These are phyloP conservation scores for Lactarius hatsudake DNA, from an alignment of 768 basidiomycete species.

Conservation along the genomic window DNA sequence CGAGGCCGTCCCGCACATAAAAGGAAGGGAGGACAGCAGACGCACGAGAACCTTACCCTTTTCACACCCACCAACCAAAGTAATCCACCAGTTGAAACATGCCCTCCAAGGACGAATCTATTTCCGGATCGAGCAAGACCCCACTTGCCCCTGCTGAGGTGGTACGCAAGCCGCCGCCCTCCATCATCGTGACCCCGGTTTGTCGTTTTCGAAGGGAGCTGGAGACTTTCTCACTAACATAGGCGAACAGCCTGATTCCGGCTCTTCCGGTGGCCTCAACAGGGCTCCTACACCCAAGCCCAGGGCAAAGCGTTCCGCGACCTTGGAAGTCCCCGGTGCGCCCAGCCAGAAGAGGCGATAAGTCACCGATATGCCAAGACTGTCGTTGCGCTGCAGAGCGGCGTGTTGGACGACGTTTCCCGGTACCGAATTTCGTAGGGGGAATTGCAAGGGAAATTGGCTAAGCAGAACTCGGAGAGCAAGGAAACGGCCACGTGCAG, in stretches of 20 bases:
- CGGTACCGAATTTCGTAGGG: not conserved
- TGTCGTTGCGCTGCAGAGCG: not conserved
- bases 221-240: not conserved
- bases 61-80: conserved; percentile 1
- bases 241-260: not conserved
- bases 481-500: too few species aligned
- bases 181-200: conserved; percentile 4
- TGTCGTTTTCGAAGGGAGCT: not conserved
- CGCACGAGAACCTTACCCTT: not conserved
- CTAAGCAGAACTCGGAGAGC: too few species aligned
- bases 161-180: not conserved
- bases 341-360: conserved; percentile 5
- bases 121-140: not conserved
- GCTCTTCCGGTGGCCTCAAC: too few species aligned
- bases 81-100: conserved; percentile 8
- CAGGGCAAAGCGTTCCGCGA: not conserved
- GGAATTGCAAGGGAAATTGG: too few species aligned
- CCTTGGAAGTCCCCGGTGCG: not conserved
- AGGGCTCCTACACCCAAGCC: not conserved
- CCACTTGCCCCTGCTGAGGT: not conserved
- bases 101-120: conserved; percentile 7
- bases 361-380: not conserved
- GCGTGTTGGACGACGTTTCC: not conserved
- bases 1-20: conserved; percentile 6
- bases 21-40: conserved; percentile 10